Evolutionary conservation across 208 protist species (phyloP), one percentile per base, ranked within the genome.

Genomic region (Spironucleus salmonicida): DNA sequence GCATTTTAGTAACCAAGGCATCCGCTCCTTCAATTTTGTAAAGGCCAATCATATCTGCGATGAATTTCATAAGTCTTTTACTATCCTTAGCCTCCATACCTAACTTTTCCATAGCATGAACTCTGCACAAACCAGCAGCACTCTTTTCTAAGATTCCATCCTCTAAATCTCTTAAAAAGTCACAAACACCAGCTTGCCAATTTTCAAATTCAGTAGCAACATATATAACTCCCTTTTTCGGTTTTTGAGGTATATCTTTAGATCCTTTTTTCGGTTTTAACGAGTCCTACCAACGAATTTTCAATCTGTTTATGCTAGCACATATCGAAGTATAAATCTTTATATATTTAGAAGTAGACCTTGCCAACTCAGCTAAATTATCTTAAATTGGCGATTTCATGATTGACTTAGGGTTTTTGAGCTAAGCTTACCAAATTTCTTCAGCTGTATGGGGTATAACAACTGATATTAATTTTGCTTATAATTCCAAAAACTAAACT

Each of bases 381-480:
- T 71, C 64, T 32, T 71, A 45, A 71, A 11, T 38, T 40, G 15
- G 19, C 13, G n/a, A 35, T 49, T 38, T n/a, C 32, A 71, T 45
- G 7, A 71, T 71, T n/a, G 64, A 45, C 11, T 71, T n/a, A 19
- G 2, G n/a, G 9, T 15, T 27, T 9, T 35, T 15, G 45, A 71
- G 64, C 4, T 45, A 19, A 11, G 26, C 15, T 11, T 35, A 11
- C 32, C 45, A 32, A 19, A 71, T 35, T 49, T 71, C 64, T 49
- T 71, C 64, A 45, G 64, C 64, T n/a, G 45, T 71, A 42, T 71
- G 64, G 11, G 64, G 64, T 23, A 9, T 45, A 32, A 71, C 45
- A n/a, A 42, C 34, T 7, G 64, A 9, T 15, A 71, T 32, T 9
- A 71, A 38, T 38, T 71, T 11, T 11, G 64, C n/a, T 57, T 71